A percentile compares a stretch with the other conserved stretches of the same genome.
Conservation (phyloP, 2,329 filamentous ascomycete species). For the Phialemonium atrogriseum region DNA sequence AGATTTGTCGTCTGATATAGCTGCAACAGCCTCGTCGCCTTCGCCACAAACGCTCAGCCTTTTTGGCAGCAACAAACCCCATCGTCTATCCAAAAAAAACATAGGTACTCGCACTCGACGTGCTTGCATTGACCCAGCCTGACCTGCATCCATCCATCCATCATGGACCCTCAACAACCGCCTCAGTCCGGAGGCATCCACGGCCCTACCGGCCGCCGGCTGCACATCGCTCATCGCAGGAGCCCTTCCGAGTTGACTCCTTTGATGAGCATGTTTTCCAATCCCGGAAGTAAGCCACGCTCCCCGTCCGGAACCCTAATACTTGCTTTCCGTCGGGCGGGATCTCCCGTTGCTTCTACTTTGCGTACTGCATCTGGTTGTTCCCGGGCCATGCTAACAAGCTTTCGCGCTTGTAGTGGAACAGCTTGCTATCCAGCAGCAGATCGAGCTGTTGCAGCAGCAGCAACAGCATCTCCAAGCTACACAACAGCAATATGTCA, state of each 20-base stretch:
- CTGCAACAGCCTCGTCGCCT: background rate
- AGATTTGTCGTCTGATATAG: background rate
- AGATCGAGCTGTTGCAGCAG: conserved; percentile 94
- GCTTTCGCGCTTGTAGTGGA: conserved; percentile 57
- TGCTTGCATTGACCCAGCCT: conserved; percentile 40
- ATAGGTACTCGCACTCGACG: conserved; percentile 32
- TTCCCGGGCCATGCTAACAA: conserved; percentile 8
- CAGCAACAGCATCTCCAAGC: conserved; percentile 97
- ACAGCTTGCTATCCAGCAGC: conserved; percentile 94
- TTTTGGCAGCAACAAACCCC: background rate
- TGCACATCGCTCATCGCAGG: conserved; percentile 95
- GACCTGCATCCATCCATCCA: conserved; percentile 34
- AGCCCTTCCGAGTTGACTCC: conserved; percentile 96
- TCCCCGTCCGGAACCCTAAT: conserved; percentile 7
- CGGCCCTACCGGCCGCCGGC: conserved; percentile 76
- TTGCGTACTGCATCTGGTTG: conserved; percentile 6
- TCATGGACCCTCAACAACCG: conserved; percentile 58
- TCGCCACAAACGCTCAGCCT: too few species aligned
- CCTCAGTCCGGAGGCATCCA: conserved; percentile 48
- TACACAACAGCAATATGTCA: conserved; percentile 94
- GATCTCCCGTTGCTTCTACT: conserved; percentile 1
- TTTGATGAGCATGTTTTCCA: conserved; percentile 84
- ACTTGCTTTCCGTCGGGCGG: conserved; percentile 2
- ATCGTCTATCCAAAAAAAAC: background rate
- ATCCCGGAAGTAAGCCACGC: conserved; percentile 54